Conservation (phyloP, 1,139 yeast genomes). For the Yamadazyma triangularis region DNA sequence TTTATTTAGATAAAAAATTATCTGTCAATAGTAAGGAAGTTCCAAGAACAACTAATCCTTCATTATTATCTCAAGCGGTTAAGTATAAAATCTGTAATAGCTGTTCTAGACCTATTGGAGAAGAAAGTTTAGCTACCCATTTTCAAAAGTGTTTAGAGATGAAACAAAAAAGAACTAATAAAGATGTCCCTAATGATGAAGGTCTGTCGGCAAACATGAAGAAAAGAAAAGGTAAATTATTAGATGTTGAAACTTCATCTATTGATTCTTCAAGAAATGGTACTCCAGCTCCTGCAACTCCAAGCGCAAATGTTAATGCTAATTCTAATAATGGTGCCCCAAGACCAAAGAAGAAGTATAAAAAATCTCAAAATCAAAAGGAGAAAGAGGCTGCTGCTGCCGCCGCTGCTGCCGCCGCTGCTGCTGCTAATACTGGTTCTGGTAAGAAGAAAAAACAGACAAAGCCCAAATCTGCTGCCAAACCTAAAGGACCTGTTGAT, state of each 20-base stretch:
- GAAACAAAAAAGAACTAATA: slow-evolving; percentile 35
- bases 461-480: slow-evolving; percentile 42
- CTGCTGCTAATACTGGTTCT: slow-evolving; percentile 11
- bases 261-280: slow-evolving; percentile 39
- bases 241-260: slow-evolving; percentile 36
- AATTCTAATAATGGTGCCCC: slow-evolving; percentile 13
- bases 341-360: slow-evolving; percentile 43
- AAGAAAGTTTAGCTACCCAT: slow-evolving; percentile 42
- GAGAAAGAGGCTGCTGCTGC: slow-evolving; percentile 48
- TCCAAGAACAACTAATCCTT: slow-evolving; percentile 16
- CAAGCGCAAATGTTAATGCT: slow-evolving; percentile 9
- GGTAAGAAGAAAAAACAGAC: slow-evolving; percentile 44
- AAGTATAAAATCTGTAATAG: slow-evolving; percentile 61
- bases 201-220: slow-evolving; percentile 10
- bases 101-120: slow-evolving; percentile 63
- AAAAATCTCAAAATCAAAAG: slow-evolving; percentile 40
- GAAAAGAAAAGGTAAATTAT: slow-evolving; percentile 30
- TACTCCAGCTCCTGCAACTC: slow-evolving; percentile 33
- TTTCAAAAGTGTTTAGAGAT: slow-evolving; percentile 44
- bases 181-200: slow-evolving; percentile 14
- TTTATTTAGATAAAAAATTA: slow-evolving; percentile 45
- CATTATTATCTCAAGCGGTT: slow-evolving; percentile 40
- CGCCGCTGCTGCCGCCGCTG: slow-evolving; percentile 43
- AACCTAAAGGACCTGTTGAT: slow-evolving; percentile 73
- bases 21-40: slow-evolving; percentile 22